phyloP scores from a whole-genome alignment of 352 stramenopile genomes.

The Lagenidium sp. region DNA sequence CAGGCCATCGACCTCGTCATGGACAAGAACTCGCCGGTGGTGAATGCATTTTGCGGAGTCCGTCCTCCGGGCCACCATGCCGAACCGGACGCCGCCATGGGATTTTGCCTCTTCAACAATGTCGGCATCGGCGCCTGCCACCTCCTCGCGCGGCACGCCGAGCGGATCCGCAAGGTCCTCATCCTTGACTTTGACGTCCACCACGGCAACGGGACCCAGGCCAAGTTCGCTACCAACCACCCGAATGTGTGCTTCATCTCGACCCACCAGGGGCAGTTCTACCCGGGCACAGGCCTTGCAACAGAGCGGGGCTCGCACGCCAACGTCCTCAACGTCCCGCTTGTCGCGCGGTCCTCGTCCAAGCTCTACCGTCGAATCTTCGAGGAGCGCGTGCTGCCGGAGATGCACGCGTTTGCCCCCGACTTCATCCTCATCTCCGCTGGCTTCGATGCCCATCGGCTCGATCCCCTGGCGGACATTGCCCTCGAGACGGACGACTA shows the following conservation, averaged over 20 bases:
- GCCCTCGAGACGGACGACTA: slow-evolving; percentile 48
- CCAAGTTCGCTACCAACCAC: slow-evolving; percentile 59
- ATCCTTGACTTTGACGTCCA: slow-evolving; percentile 90
- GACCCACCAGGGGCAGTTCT: slow-evolving; percentile 54
- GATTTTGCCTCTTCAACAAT: slow-evolving; percentile 87
- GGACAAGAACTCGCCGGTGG: slow-evolving; percentile 5
- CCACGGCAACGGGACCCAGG: slow-evolving; percentile 84
- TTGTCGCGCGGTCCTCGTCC: slow-evolving; percentile 30
- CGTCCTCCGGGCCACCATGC: slow-evolving; percentile 84
- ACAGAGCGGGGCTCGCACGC: slow-evolving; percentile 41
- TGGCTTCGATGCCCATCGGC: slow-evolving; percentile 93
- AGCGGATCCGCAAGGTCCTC: slow-evolving; percentile 37
- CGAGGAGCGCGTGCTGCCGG: slow-evolving; percentile 67
- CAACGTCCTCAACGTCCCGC: slow-evolving; percentile 54
- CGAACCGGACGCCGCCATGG: slow-evolving; percentile 53
- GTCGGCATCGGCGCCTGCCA: slow-evolving; percentile 65
- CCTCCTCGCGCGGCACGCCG: slow-evolving; percentile 22
- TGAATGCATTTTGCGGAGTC: slow-evolving; percentile 47
- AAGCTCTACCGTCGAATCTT: slow-evolving; percentile 64
- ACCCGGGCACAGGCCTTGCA: slow-evolving; percentile 46
- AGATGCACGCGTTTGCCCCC: slow-evolving; percentile 83
- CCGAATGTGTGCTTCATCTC: slow-evolving; percentile 31
- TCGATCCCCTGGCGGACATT: slow-evolving; percentile 87
- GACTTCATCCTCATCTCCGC: slow-evolving; percentile 93
- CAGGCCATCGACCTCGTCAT: slow-evolving; percentile 37